phyloP scores from a whole-genome alignment of 441 rosid genomes.

The Aleurites moluccanus region DNA sequence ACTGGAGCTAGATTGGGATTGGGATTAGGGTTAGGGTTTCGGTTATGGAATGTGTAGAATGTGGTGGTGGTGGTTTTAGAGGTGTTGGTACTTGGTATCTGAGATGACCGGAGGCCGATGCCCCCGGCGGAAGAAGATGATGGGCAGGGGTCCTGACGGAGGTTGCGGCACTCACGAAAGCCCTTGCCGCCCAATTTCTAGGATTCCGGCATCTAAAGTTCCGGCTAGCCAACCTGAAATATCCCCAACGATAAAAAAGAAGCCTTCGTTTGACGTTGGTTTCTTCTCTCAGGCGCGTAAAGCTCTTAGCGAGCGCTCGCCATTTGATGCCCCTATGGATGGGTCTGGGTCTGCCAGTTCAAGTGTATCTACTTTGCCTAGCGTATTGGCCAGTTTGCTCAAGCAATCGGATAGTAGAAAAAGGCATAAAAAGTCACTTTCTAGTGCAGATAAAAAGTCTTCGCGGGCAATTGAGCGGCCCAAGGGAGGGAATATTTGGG shows the following conservation, averaged over 20 bases:
- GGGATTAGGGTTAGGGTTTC: slow-evolving; percentile 41
- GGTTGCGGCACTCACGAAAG: slow-evolving; percentile 85
- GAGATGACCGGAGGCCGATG: slow-evolving; percentile 78
- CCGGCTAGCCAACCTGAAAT: slow-evolving; percentile 26
- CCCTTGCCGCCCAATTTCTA: slow-evolving; percentile 51
- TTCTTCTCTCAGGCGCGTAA: slow-evolving; percentile 83
- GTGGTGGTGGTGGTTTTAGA: slow-evolving; percentile 31
- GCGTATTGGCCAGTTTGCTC: slow-evolving; percentile 62
- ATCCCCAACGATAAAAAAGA: slow-evolving; percentile 15
- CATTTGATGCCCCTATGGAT: slow-evolving; percentile 67
- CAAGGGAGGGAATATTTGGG: slow-evolving; percentile 67
- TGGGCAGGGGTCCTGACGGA: slow-evolving; percentile 89
- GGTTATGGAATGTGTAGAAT: slow-evolving; percentile 51
- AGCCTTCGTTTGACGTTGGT: slow-evolving; percentile 35
- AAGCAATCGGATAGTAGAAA: slow-evolving; percentile 69
- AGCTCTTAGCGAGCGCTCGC: slow-evolving; percentile 69
- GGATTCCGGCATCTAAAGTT: slow-evolving; percentile 30
- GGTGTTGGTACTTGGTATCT: slow-evolving; percentile 40
- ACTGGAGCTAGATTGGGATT: slow-evolving; percentile 16
- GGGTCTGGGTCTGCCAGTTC: slow-evolving; percentile 27
- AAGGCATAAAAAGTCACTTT: slow-evolving; percentile 72
- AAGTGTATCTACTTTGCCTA: slow-evolving; percentile 58
- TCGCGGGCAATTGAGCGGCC: slow-evolving; percentile 55
- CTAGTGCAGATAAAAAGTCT: slow-evolving; percentile 57
- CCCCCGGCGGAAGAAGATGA: slow-evolving; percentile 69